phyloP scores from a whole-genome alignment of 306 rosid genomes.

The Argentina anserina region DNA sequence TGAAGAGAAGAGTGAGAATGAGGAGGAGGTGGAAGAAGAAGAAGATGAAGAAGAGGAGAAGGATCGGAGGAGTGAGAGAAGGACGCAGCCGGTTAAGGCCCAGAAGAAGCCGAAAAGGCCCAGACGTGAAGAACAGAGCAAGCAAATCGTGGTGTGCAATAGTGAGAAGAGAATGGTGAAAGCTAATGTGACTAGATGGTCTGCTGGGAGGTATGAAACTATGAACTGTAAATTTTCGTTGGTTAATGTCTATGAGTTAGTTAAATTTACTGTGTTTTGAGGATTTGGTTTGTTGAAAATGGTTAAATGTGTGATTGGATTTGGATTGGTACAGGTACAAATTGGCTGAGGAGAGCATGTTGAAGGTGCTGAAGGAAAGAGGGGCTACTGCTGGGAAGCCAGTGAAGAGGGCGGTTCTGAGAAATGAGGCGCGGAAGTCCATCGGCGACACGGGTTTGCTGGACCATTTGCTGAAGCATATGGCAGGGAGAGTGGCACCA shows the following conservation, averaged over 20 bases:
- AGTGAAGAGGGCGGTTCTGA: slow-evolving; percentile 61
- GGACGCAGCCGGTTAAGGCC: background rate
- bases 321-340: slow-evolving; percentile 47
- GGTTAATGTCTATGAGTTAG: background rate
- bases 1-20: background rate
- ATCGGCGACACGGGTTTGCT: slow-evolving; percentile 91
- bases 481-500: slow-evolving; percentile 92
- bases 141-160: slow-evolving; percentile 22
- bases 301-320: background rate
- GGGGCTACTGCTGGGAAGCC: slow-evolving; percentile 63
- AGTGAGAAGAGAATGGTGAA: slow-evolving; percentile 39
- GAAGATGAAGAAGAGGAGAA: background rate
- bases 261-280: background rate
- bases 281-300: background rate
- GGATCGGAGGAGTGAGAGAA: slow-evolving; percentile 5
- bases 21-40: background rate
- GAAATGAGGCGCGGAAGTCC: slow-evolving; percentile 71
- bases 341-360: slow-evolving; percentile 72
- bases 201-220: slow-evolving; percentile 48
- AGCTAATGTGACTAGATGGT: slow-evolving; percentile 49
- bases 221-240: background rate
- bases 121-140: slow-evolving; percentile 27
- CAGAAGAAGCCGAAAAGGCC: background rate
- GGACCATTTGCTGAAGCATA: slow-evolving; percentile 91
- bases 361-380: slow-evolving; percentile 66